Evolutionary conservation across 1,284 basidiomycete species (phyloP), one percentile per base, ranked within the genome.

Genomic region (Dichomitus squalens): DNA sequence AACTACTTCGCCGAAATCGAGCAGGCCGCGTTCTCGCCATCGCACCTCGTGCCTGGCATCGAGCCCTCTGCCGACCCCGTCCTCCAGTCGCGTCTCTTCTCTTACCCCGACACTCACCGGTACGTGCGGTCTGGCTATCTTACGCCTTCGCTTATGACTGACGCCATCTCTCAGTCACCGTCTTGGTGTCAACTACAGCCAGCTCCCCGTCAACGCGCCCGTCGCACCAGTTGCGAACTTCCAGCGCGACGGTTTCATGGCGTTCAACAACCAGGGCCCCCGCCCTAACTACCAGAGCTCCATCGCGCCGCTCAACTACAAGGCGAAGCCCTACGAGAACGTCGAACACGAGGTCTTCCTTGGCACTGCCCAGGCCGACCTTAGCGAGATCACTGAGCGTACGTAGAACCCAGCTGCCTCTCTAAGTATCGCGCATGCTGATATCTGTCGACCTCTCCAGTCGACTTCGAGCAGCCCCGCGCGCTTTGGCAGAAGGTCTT

Each of bases 401-500:
- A 64, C 66, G 89, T 78, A 11, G 18, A 18, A 11, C 29, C 20
- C 12, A 2, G 31, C 31, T 23, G 7, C 23, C 7, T 44, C 6
- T 14, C 25, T n/a, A 5, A 9, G 5, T 18, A n/a, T 16, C 16
- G 7, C 25, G 25, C 3, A 29, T 16, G 25, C 41, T 44, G 16
- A 44, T 4, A 25, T 14, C 6, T 18, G 25, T n/a, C 5, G 21
- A n/a, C 1, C 7, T 39, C 29, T 55, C 53, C 69, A 88, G 85
- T 92, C 68, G 95, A 97, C 81, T 97, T 97, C 69, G 91, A 93
- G 76, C 93, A 95, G 70, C 93, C 95, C 7, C 85, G 93, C 57
- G 85, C 79, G 14, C 78, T 97, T 44, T 96, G 87, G 83, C 70
- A 75, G 61, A 87, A 85, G 67, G 94, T 96, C 23, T 90, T 93